Conservation (phyloP, 495 filamentous ascomycete genomes). For the Cercophora scortea region DNA sequence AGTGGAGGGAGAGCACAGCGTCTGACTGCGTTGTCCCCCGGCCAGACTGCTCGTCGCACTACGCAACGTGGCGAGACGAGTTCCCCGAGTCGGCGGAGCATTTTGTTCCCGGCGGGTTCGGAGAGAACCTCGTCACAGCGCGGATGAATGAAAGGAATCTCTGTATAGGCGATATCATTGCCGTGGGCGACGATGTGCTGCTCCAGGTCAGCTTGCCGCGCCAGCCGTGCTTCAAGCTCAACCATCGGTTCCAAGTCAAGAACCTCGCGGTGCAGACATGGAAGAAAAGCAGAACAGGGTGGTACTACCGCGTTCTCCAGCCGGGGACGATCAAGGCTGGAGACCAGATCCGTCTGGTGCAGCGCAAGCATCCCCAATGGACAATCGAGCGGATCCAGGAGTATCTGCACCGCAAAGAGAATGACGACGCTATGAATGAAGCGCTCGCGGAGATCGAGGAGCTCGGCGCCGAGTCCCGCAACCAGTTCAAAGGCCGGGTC, state of each 20-base stretch:
- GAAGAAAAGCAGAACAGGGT: constrained; percentile 44
- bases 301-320: constrained; percentile 46
- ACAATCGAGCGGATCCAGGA: constrained; percentile 48
- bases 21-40: background rate
- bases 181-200: constrained; percentile 19
- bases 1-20: background rate
- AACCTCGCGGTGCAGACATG: constrained; percentile 47
- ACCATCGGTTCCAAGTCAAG: constrained; percentile 46
- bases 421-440: constrained; percentile 35
- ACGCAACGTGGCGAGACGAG: constrained; percentile 37
- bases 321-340: constrained; percentile 40
- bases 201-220: constrained; percentile 37
- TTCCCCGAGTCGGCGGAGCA: constrained; percentile 30
- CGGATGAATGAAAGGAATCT: constrained; percentile 49
- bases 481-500: constrained; percentile 31
- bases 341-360: constrained; percentile 36
- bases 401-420: constrained; percentile 41
- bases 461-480: constrained; percentile 40
- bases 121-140: constrained; percentile 47
- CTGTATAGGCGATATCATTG: constrained; percentile 48
- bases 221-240: constrained; percentile 51
- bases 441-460: constrained; percentile 35
- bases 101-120: constrained; percentile 47
- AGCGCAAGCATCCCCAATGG: constrained; percentile 41
- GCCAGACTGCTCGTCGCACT: constrained; percentile 46